Conservation (phyloP, 2,329 filamentous ascomycete genomes). For the Neonectria punicea region DNA sequence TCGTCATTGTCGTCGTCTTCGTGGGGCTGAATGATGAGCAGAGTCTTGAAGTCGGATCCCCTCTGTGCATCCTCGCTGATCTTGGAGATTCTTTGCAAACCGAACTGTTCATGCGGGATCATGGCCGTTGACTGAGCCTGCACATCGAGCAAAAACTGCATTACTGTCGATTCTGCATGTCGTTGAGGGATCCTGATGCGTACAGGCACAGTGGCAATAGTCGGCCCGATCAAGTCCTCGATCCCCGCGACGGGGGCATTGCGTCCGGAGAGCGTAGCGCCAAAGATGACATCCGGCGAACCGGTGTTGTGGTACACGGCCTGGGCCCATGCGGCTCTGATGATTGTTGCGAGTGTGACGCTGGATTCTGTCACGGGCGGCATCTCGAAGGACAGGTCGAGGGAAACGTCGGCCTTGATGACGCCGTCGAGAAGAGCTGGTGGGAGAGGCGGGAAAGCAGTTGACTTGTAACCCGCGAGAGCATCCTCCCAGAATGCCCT, state of each 20-base stretch:
- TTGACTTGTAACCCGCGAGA: not conserved
- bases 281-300: constrained; percentile 45
- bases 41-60: constrained; percentile 18
- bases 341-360: constrained; percentile 20
- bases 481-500: constrained; percentile 3
- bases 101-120: constrained; percentile 29
- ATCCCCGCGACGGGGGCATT: constrained; percentile 38
- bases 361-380: constrained; percentile 5
- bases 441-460: constrained; percentile 10
- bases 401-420: constrained; percentile 1
- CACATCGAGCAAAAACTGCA: constrained; percentile 53
- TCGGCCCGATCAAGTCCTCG: constrained; percentile 39
- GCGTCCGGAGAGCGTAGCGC: constrained; percentile 38
- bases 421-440: not conserved
- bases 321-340: constrained; percentile 27
- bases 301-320: constrained; percentile 18
- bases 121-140: constrained; percentile 29
- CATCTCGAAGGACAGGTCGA: constrained; percentile 11
- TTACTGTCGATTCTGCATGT: not conserved
- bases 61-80: constrained; percentile 2
- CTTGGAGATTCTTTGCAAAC: constrained; percentile 23
- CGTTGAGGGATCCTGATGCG: constrained; percentile 26
- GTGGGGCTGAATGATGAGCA: constrained; percentile 26
- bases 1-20: constrained; percentile 9
- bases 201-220: constrained; percentile 43